Conservation (phyloP, 345 rosid species). For the Eucalyptus brandiana region DNA sequence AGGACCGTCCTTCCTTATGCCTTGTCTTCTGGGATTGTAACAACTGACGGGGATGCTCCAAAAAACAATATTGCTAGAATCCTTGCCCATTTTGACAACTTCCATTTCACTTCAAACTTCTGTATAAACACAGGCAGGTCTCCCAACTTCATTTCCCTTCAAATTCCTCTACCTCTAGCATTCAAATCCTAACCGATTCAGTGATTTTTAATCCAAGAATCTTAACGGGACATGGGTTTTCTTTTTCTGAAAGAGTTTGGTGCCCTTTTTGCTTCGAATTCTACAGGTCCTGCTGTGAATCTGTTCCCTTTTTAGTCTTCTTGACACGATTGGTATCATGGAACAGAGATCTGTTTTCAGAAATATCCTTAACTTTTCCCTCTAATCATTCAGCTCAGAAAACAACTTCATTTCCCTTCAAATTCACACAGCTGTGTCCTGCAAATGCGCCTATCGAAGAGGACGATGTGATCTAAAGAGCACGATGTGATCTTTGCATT, state of each 20-base stretch:
- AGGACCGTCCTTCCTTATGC: background rate
- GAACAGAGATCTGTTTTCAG: background rate
- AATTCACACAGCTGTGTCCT: background rate
- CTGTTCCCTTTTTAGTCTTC: background rate
- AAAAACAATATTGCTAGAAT: background rate
- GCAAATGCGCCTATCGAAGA: background rate
- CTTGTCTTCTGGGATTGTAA: background rate
- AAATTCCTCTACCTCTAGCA: background rate
- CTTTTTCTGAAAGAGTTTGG: background rate
- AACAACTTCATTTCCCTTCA: background rate
- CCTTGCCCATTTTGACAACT: background rate
- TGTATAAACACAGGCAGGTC: background rate
- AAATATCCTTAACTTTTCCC: background rate
- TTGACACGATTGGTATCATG: background rate
- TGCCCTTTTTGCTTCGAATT: background rate
- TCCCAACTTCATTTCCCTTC: background rate
- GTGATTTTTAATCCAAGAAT: background rate
- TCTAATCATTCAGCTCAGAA: background rate
- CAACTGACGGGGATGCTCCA: background rate
- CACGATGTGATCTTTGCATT: no score
- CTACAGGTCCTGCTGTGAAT: background rate
- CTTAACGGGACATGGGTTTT: background rate
- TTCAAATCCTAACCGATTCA: no score
- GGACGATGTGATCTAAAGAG: background rate
- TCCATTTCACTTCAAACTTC: background rate